A percentile compares a stretch with the other conserved stretches of the same genome.
phyloP scores from a whole-genome alignment of 345 rosid genomes.

The Alliaria petiolata region DNA sequence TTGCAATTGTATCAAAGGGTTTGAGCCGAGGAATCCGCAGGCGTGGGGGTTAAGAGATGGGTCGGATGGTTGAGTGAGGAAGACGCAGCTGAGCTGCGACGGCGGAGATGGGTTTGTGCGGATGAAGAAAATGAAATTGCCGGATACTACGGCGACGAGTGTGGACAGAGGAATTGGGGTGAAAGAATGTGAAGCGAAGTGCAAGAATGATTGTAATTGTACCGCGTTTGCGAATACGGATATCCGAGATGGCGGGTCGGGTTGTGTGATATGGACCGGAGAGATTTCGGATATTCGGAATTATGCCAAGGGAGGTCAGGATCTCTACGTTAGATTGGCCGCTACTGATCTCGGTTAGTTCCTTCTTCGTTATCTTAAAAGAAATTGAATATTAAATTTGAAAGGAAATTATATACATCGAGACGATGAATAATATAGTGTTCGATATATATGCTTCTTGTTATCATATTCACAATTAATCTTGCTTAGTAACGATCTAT shows the following conservation, averaged over 20 bases:
- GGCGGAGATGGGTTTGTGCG: conserved; percentile 47
- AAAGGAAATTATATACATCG: not conserved
- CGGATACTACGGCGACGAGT: conserved; percentile 42
- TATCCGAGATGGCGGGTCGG: conserved; percentile 37
- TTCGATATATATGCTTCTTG: no score
- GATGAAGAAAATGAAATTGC: conserved; percentile 62
- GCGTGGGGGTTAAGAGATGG: conserved; percentile 64
- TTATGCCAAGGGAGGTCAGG: conserved; percentile 54
- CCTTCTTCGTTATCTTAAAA: not conserved
- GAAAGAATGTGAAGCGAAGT: conserved; percentile 37
- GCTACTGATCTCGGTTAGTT: conserved; percentile 76
- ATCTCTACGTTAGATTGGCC: conserved; percentile 67
- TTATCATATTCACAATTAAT: not conserved
- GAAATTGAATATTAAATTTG: not conserved
- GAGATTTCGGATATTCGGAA: conserved; percentile 39
- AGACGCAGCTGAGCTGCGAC: conserved; percentile 42
- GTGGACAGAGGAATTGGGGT: conserved; percentile 38
- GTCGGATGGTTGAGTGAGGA: conserved; percentile 63
- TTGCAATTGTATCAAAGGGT: conserved; percentile 64
- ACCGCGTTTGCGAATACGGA: conserved; percentile 41
- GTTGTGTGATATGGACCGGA: conserved; percentile 53
- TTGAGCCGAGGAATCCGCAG: conserved; percentile 45
- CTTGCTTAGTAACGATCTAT: not conserved
- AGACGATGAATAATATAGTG: not conserved
- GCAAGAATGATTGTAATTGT: conserved; percentile 45